Conservation (phyloP, 768 basidiomycete species). For the Hygrocybe coccinea region DNA sequence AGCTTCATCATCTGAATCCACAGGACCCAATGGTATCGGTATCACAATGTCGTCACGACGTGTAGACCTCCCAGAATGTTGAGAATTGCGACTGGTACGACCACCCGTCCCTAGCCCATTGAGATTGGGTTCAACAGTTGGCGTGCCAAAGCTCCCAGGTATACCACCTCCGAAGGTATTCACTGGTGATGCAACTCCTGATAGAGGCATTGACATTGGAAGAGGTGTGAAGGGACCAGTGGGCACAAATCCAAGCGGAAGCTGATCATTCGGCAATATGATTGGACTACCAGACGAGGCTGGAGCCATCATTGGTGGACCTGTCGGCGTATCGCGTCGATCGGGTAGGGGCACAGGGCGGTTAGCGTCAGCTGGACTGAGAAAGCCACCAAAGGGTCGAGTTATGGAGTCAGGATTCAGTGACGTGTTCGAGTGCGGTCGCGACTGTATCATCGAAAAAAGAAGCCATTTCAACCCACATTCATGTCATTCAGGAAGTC, state of each 20-base stretch:
- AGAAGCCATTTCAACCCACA: conserved; percentile 2
- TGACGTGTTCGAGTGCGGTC: conserved; percentile 19
- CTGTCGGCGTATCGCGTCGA: not conserved
- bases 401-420: conserved; percentile 1
- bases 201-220: not conserved
- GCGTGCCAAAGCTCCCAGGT: too few species aligned
- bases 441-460: conserved; percentile 16
- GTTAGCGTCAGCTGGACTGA: conserved; percentile 11
- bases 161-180: too few species aligned
- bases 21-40: not conserved
- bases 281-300: conserved; percentile 10
- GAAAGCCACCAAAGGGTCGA: conserved; percentile 2
- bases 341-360: conserved; percentile 8
- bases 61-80: too few species aligned
- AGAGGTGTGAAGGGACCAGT: conserved; percentile 4
- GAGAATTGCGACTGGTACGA: not conserved
- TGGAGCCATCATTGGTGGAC: not conserved
- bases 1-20: conserved; percentile 25
- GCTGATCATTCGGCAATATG: conserved; percentile 6
- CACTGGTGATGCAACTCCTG: too few species aligned
- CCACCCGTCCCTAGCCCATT: not conserved
- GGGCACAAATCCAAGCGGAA: conserved; percentile 9
- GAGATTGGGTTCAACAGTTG: too few species aligned
- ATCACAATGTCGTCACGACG: not conserved
- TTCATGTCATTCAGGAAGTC: too few species aligned